These are phyloP conservation scores for Papilionanthe hybrid DNA, from an alignment of 116 monocot genomes.

Conservation along the genomic window DNA sequence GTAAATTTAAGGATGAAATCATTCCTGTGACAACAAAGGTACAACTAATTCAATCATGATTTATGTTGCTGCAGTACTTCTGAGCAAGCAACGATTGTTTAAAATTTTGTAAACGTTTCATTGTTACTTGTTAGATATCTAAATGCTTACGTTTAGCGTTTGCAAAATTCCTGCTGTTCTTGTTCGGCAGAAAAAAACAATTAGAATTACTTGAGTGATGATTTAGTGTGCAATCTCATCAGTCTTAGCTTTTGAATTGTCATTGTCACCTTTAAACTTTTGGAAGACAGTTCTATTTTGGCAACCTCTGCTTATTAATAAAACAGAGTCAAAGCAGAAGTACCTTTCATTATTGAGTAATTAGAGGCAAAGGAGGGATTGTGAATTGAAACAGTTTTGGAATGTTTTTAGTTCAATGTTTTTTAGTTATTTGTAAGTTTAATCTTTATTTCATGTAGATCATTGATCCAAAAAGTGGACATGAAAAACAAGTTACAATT, in stretches of 20 bases:
- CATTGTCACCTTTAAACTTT: neutral
- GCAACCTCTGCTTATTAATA: neutral
- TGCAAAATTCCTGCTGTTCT: neutral
- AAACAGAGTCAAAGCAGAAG: neutral
- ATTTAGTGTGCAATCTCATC: neutral
- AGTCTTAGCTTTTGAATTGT: neutral
- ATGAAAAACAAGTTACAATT: conserved; percentile 68
- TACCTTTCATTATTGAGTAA: neutral
- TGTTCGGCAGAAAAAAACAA: neutral
- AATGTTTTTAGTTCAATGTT: neutral
- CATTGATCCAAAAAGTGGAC: conserved; percentile 87
- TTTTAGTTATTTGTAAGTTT: neutral
- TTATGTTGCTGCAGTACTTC: neutral
- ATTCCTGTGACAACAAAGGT: conserved; percentile 91
- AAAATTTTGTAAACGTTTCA: neutral
- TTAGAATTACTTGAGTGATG: neutral
- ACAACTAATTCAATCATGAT: neutral
- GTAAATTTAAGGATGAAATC: conserved; percentile 96
- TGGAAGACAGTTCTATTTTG: neutral
- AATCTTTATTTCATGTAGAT: conserved; percentile 34
- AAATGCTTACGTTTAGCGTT: neutral
- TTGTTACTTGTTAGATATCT: neutral
- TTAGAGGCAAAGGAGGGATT: neutral
- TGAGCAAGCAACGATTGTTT: neutral
- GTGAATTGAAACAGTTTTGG: neutral